Evolutionary conservation across 768 basidiomycete species (phyloP).

Genomic region (Xerocomellus chrysenteron): DNA sequence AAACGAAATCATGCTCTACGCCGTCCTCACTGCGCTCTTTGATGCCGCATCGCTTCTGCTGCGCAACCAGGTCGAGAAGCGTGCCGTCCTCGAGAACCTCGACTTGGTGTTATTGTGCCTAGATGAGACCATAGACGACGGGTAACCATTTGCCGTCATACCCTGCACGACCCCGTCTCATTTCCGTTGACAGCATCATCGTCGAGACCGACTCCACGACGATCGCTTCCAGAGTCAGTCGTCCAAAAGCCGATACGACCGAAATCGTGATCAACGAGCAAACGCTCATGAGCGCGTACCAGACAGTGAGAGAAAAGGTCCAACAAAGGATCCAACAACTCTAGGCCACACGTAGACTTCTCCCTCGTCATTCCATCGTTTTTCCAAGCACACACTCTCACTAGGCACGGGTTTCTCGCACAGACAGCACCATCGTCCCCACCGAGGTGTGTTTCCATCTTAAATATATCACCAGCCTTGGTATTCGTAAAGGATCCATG

Average conservation of each 20-base stretch:
- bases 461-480: not conserved
- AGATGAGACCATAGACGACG: conserved; percentile 98
- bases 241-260: conserved; percentile 88
- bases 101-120: conserved; percentile 90
- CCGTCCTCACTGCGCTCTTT: conserved; percentile 78
- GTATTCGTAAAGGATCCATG: not conserved
- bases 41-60: conserved; percentile 87
- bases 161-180: conserved; percentile 5
- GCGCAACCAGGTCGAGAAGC: conserved; percentile 91
- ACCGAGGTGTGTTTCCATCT: not conserved
- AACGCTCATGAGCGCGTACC: conserved; percentile 90
- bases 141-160: conserved; percentile 52
- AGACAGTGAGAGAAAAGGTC: conserved; percentile 83
- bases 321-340: conserved; percentile 80
- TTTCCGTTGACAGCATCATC: conserved; percentile 65
- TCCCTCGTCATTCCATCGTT: conserved; percentile 22
- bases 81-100: conserved; percentile 90
- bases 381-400: no score
- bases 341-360: conserved; percentile 36
- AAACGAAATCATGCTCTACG: conserved; percentile 94
- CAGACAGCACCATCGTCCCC: no score
- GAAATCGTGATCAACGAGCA: conserved; percentile 99
- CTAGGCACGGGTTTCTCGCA: no score
- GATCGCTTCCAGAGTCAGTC: conserved; percentile 92
- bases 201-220: conserved; percentile 94